Evolutionary conservation across 768 basidiomycete genomes (phyloP), one percentile per base, ranked within the genome.

Genomic region (Suillus placidus): DNA sequence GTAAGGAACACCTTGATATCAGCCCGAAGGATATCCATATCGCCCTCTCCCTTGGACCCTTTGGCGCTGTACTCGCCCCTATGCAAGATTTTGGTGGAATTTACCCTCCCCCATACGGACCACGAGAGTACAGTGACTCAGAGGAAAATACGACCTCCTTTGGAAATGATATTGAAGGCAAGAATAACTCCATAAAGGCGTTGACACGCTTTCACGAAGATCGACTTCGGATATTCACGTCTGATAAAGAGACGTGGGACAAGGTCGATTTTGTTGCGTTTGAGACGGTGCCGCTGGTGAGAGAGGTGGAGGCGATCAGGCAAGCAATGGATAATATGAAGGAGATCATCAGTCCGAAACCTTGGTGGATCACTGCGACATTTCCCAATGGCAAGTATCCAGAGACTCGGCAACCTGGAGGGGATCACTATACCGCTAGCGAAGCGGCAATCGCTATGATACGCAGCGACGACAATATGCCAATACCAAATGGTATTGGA

Each of bases 71-170:
- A 6, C 78, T 92, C 18, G 72, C 74, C 8, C 86, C 88, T 0
- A 83, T 89, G 62, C 88, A 91, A 65, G 93, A 94, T 72, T 93
- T 89, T 71, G 81, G 83, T 65, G 93, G 91, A 8, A 79, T 84
- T 67, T 94, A 93, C 71, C 92, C 92, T 2, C 87, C 89, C 0
- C 90, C 91, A 0, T 92, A 84, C 70, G 91, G 91, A 1, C 91
- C 91, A 3, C 79, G 75, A 64, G 82, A 72, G 30, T 83, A 76
- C 66, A 76, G 75, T 0, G 70, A 70, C 32, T 72, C 71, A 14
- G 77, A 65, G 4, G 68, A 68, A 8, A 85, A 85, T 63, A 70
- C 64, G 54, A 88, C 84, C 40, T 77, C 80, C 5, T 88, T 86
- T 68, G 72, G 70, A 4, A 69, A 73, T 9, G 77, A 76, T 42